Percentiles rank a stretch among this genome's conserved stretches.
These are phyloP conservation scores for Symbiodinium pilosum DNA, from an alignment of 73 alveolate genomes.

Conservation along the genomic window DNA sequence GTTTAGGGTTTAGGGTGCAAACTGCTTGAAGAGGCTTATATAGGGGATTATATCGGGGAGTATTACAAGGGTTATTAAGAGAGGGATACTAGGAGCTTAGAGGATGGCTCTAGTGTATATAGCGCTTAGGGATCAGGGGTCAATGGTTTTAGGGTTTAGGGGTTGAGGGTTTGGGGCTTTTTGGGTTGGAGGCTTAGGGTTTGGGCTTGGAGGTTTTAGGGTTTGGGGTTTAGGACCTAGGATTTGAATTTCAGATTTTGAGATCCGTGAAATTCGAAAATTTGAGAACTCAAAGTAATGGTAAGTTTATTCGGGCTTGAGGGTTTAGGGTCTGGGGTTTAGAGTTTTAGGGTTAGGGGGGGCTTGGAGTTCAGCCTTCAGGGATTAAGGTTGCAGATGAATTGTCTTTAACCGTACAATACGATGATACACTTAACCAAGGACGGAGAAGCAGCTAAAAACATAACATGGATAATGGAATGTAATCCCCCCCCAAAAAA, in stretches of 20 bases:
- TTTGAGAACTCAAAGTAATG: background rate
- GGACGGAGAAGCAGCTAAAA: no score
- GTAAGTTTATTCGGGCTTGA: background rate
- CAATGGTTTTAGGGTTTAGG: background rate
- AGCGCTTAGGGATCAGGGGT: background rate
- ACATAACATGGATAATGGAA: no score
- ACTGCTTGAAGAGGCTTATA: no score
- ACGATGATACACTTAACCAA: no score
- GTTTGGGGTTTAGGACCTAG: background rate
- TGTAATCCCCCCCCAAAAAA: no score
- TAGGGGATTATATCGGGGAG: no score
- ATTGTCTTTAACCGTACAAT: no score
- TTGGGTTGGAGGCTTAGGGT: background rate
- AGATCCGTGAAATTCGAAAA: background rate
- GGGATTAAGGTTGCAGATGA: background rate
- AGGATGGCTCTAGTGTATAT: no score
- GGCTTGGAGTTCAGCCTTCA: background rate
- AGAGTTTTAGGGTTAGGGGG: background rate
- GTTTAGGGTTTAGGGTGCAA: background rate
- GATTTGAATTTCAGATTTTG: no score
- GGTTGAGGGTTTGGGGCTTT: background rate
- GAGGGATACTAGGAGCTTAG: no score
- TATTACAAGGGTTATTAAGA: no score
- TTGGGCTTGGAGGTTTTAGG: background rate
- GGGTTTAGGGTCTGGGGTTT: background rate